Percentiles rank a stretch among this genome's conserved stretches.
These are phyloP conservation scores for Tulasnella sp. DNA, from an alignment of 768 basidiomycete genomes.

Conservation along the genomic window DNA sequence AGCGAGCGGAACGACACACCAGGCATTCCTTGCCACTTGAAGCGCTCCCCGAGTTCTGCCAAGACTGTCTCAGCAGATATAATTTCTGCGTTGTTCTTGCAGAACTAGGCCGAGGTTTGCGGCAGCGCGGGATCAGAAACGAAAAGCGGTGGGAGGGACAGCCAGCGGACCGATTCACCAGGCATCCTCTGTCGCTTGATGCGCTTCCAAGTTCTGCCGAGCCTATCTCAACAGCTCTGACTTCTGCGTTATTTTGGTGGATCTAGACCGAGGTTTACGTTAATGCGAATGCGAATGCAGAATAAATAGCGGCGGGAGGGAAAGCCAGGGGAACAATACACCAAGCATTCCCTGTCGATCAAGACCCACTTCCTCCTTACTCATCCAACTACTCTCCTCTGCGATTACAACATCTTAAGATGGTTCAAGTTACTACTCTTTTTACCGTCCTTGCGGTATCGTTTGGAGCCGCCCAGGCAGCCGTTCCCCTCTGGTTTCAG, in stretches of 20 bases:
- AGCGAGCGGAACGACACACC: background rate
- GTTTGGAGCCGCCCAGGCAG: background rate
- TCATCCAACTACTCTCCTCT: background rate
- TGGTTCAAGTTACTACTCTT: background rate
- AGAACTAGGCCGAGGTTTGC: background rate
- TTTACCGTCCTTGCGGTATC: background rate
- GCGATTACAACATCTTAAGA: background rate
- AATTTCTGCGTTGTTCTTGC: background rate
- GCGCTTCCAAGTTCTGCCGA: background rate
- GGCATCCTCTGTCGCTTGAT: background rate
- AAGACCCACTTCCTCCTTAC: background rate
- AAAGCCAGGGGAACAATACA: background rate
- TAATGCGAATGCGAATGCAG: background rate
- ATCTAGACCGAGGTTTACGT: background rate
- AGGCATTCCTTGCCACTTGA: background rate
- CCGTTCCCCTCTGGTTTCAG: background rate
- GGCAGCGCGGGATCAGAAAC: background rate
- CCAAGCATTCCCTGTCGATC: background rate
- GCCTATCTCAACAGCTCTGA: background rate
- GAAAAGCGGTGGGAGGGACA: background rate
- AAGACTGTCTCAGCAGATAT: background rate
- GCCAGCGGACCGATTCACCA: background rate
- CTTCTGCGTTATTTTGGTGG: background rate
- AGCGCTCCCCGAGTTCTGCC: background rate
- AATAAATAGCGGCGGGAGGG: background rate